Evolutionary conservation across 75 land plant species (phyloP).

Genomic region (Gnetum montanum): DNA sequence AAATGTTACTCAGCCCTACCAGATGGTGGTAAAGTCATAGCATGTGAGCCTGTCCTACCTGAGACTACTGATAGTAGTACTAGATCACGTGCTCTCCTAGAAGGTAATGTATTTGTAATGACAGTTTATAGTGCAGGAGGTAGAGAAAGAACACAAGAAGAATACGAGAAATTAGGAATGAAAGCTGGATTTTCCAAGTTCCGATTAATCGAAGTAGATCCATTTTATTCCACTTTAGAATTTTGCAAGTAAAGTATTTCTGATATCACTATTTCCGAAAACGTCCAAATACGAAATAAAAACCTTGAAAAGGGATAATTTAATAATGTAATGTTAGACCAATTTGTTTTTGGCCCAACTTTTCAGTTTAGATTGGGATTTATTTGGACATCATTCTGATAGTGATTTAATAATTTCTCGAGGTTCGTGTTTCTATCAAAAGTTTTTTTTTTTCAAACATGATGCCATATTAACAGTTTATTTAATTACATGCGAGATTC

Average conservation of each 20-base stretch:
- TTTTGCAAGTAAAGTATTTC: conserved; percentile 9
- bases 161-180: conserved; percentile 24
- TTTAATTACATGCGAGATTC: too few species aligned
- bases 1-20: conserved; percentile 55
- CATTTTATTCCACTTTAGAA: conserved; percentile 29
- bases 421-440: too few species aligned
- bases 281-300: too few species aligned
- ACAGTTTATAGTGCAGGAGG: conserved; percentile 44
- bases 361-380: too few species aligned
- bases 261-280: too few species aligned
- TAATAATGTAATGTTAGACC: too few species aligned
- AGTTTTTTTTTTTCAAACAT: too few species aligned
- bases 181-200: conserved; percentile 45
- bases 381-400: too few species aligned
- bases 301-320: too few species aligned
- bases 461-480: too few species aligned
- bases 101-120: conserved; percentile 56
- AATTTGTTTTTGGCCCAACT: too few species aligned
- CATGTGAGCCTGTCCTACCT: conserved; percentile 56
- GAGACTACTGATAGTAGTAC: conserved; percentile 24
- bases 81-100: conserved; percentile 46
- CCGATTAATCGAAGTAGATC: conserved; percentile 20
- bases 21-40: conserved; percentile 49
- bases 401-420: too few species aligned
- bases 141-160: conserved; percentile 39